Evolutionary conservation across 441 rosid species (phyloP).

Genomic region (Mallotus repandus): DNA sequence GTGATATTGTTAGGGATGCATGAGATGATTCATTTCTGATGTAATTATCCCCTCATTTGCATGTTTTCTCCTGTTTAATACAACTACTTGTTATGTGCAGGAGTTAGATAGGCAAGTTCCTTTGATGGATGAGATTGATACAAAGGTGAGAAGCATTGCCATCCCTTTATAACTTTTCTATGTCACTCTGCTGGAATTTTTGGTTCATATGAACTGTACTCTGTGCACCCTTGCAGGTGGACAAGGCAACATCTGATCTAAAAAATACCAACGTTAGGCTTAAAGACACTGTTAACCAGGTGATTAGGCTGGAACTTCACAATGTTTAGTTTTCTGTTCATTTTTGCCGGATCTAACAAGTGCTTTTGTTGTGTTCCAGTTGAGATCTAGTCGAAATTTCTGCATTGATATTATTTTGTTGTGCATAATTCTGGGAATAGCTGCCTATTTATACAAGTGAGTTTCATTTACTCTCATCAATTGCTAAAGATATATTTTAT

Average conservation of each 20-base stretch:
- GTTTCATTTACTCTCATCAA: constrained; percentile 24
- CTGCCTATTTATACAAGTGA: constrained; percentile 97
- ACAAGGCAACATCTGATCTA: constrained; percentile 85
- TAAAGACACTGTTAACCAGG: constrained; percentile 92
- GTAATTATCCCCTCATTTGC: constrained; percentile 15
- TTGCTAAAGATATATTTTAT: background rate
- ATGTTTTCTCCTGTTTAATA: constrained; percentile 1
- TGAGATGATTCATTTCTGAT: background rate
- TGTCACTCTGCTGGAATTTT: constrained; percentile 14
- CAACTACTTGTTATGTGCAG: constrained; percentile 43
- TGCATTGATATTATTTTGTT: constrained; percentile 78
- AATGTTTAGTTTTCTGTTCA: constrained; percentile 17
- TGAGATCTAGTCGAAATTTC: constrained; percentile 94
- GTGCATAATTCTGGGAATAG: constrained; percentile 84
- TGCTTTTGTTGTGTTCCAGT: constrained; percentile 44
- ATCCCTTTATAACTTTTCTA: constrained; percentile 16
- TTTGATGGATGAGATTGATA: constrained; percentile 94
- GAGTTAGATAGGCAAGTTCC: constrained; percentile 93
- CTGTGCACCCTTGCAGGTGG: constrained; percentile 56
- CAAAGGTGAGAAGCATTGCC: constrained; percentile 48
- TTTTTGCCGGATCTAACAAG: constrained; percentile 27
- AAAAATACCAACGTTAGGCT: constrained; percentile 95
- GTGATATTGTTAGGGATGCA: background rate
- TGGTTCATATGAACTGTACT: constrained; percentile 5
- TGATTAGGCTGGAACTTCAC: constrained; percentile 29